Evolutionary conservation across 2,329 filamentous ascomycete genomes (phyloP).

Genomic region (Massarina eburnea): DNA sequence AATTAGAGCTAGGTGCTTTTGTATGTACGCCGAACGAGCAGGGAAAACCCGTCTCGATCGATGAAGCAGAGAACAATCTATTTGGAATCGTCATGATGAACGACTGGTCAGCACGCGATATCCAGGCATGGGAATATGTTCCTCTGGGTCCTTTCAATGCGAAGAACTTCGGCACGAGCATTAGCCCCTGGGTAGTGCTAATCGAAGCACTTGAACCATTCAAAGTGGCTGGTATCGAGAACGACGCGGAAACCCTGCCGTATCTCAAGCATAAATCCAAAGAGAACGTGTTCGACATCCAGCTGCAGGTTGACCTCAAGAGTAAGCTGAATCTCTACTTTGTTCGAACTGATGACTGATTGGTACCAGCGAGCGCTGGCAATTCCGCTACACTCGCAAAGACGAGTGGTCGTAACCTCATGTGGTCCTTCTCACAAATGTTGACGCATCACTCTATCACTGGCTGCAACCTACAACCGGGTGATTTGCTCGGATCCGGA

Average conservation of each 20-base stretch:
- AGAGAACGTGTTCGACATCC: slow-evolving; percentile 68
- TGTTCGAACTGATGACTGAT: slow-evolving; percentile 13
- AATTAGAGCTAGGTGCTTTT: slow-evolving; percentile 78
- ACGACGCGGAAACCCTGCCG: slow-evolving; percentile 58
- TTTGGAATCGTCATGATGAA: slow-evolving; percentile 84
- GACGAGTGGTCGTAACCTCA: slow-evolving; percentile 66
- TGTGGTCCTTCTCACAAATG: slow-evolving; percentile 87
- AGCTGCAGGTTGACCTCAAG: slow-evolving; percentile 66
- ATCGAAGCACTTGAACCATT: slow-evolving; percentile 75
- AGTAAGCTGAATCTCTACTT: slow-evolving; percentile 36
- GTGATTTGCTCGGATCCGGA: slow-evolving; percentile 75
- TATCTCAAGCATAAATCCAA: slow-evolving; percentile 65
- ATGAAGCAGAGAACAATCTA: slow-evolving; percentile 67
- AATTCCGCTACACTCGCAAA: slow-evolving; percentile 60
- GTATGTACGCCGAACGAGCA: slow-evolving; percentile 66
- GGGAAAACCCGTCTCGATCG: slow-evolving; percentile 64
- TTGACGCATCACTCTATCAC: slow-evolving; percentile 76
- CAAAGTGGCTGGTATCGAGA: slow-evolving; percentile 56
- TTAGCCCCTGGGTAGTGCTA: slow-evolving; percentile 78
- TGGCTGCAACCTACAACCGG: slow-evolving; percentile 72
- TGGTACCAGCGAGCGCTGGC: slow-evolving; percentile 45
- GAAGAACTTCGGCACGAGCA: slow-evolving; percentile 80
- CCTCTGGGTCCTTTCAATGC: slow-evolving; percentile 80
- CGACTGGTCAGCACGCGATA: slow-evolving; percentile 82
- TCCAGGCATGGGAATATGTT: slow-evolving; percentile 83